Conservation (phyloP, 1,284 basidiomycete species). For the Ceratobasidium sp. region DNA sequence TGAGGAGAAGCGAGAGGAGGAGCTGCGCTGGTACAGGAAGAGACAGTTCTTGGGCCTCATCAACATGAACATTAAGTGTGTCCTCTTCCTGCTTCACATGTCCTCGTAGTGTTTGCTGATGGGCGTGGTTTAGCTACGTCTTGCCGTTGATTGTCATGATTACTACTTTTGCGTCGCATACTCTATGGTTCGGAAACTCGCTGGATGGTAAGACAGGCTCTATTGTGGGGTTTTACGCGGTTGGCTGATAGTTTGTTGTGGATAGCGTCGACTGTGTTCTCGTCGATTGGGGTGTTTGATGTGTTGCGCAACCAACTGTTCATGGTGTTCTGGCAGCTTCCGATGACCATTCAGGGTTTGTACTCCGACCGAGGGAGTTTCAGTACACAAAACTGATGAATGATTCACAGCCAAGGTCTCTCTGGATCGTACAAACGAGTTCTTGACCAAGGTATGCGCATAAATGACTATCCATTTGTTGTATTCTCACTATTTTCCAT, state of each 20-base stretch:
- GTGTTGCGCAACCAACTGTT: slow-evolving; percentile 31
- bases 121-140: not conserved
- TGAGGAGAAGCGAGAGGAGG: slow-evolving; percentile 42
- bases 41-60: slow-evolving; percentile 57
- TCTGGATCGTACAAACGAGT: slow-evolving; percentile 45
- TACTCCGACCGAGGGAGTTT: no score
- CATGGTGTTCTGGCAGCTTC: slow-evolving; percentile 9
- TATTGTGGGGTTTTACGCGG: not conserved
- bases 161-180: slow-evolving; percentile 23
- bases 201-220: slow-evolving; percentile 18
- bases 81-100: not conserved
- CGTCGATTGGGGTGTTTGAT: slow-evolving; percentile 45
- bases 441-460: slow-evolving; percentile 40
- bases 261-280: slow-evolving; percentile 45
- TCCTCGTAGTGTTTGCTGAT: not conserved
- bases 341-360: slow-evolving; percentile 5
- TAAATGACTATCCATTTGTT: not conserved
- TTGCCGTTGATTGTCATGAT: slow-evolving; percentile 9
- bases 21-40: slow-evolving; percentile 56
- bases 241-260: not conserved
- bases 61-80: slow-evolving; percentile 56
- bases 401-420: slow-evolving; percentile 14
- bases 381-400: not conserved
- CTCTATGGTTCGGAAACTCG: not conserved
- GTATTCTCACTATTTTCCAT: not conserved